Evolutionary conservation across 2,329 filamentous ascomycete genomes (phyloP), one percentile per base, ranked within the genome.

Genomic region (Neopestalotiopsis sp.): DNA sequence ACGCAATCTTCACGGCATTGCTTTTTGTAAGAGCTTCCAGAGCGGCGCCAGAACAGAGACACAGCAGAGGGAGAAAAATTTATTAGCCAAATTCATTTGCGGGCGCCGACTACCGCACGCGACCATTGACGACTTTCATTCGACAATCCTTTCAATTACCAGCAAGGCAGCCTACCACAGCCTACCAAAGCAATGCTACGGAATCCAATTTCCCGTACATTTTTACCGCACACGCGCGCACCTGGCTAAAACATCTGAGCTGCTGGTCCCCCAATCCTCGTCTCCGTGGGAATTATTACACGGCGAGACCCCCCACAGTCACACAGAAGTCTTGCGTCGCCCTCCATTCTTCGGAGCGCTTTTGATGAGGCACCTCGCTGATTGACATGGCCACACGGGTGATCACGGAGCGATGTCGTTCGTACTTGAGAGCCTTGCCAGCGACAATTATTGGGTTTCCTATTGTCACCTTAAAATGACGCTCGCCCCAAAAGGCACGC

Each of bases 11-110:
- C 57, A 67, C 66, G 40, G 45, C 57, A 67, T 67, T 62, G 57
- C 20, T 67, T 67, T 58, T 63, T 67, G 66, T 67, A 67, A 67
- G 57, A 63, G 58, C 57, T 67, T 63, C 66, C 38, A 56, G 66
- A 67, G 45, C 14, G 10, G 45, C 42, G 6, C 45, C 45, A 53
- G 45, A 24, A 53, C 17, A 53, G 34, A 53, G 45, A 17, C 45
- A 53, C 24, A 53, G 6, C 45, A 38, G 10, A 38, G 2, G 1
- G 10, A 38, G 34, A n/a, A 59, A 59, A 59, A 24, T 59, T 24
- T 14, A 34, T 34, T 59, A 28, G n/a, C 12, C 30, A 28, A 30
- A 9, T n/a, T 53, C 9, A n/a, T 49, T n/a, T 53, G 45, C 45
- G 45, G 45, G 45, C 45, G 45, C 45, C 45, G 45, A 53, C 45